phyloP scores from a whole-genome alignment of 352 stramenopile genomes.

The Globisporangium parvum region DNA sequence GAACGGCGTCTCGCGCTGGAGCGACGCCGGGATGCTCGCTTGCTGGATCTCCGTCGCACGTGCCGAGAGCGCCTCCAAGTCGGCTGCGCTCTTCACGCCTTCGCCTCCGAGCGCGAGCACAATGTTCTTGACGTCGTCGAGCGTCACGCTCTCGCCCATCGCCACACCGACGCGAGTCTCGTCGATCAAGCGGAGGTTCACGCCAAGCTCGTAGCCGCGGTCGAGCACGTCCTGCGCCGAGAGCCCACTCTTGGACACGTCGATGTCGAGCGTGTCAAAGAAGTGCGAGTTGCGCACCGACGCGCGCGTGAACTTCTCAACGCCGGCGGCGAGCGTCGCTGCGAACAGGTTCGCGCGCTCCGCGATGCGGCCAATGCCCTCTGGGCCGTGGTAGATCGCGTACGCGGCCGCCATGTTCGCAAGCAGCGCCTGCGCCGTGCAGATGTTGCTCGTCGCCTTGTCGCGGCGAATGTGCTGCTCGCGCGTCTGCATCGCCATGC shows the following conservation, averaged over 20 bases:
- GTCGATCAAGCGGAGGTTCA: slow-evolving; percentile 88
- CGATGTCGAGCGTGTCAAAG: slow-evolving; percentile 96
- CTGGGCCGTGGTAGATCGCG: slow-evolving; percentile 97
- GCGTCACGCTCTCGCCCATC: slow-evolving; percentile 95
- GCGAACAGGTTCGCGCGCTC: slow-evolving; percentile 92
- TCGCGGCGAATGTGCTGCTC: slow-evolving; percentile 99
- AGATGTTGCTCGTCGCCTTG: slow-evolving; percentile 99
- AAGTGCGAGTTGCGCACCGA: slow-evolving; percentile 76
- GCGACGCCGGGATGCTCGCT: slow-evolving; percentile 48
- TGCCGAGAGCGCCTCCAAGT: slow-evolving; percentile 49
- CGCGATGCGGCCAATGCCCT: slow-evolving; percentile 93
- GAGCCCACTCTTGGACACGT: slow-evolving; percentile 79
- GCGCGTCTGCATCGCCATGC: slow-evolving; percentile 99
- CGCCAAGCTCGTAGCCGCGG: slow-evolving; percentile 53
- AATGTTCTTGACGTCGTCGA: slow-evolving; percentile 87
- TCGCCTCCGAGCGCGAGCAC: slow-evolving; percentile 72
- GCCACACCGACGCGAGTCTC: slow-evolving; percentile 88
- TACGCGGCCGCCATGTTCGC: slow-evolving; percentile 99
- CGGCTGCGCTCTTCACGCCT: slow-evolving; percentile 21
- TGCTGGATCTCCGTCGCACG: slow-evolving; percentile 47
- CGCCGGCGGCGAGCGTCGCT: slow-evolving; percentile 78
- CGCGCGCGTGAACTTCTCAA: slow-evolving; percentile 82
- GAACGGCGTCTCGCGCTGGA: slow-evolving; percentile 73
- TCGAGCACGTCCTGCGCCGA: slow-evolving; percentile 72
- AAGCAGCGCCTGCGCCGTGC: slow-evolving; percentile 97